phyloP scores from a whole-genome alignment of 2,329 filamentous ascomycete genomes.

The Ophiostoma perfectum region DNA sequence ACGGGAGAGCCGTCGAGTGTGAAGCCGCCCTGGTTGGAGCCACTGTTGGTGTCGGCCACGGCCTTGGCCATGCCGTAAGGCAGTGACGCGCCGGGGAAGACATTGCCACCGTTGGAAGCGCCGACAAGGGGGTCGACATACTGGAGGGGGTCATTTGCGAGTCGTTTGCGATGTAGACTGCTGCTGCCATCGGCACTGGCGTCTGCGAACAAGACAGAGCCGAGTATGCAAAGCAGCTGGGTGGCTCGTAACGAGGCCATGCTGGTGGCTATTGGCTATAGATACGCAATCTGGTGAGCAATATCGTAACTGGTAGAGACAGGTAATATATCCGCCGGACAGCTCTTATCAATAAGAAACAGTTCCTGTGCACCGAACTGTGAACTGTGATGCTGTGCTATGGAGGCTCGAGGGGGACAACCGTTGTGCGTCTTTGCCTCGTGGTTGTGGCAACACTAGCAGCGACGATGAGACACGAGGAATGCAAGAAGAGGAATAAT shows the following conservation, averaged over 20 bases:
- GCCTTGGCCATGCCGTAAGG: slow-evolving; percentile 52
- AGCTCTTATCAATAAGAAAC: no score
- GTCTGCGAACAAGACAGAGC: slow-evolving; percentile 6
- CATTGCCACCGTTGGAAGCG: slow-evolving; percentile 32
- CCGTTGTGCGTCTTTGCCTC: neutral
- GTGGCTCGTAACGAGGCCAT: neutral
- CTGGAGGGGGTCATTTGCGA: slow-evolving; percentile 23
- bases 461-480: neutral
- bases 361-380: no score
- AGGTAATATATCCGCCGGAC: no score
- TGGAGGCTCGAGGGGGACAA: neutral
- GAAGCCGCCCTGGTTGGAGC: slow-evolving; percentile 54
- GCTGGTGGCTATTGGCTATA: neutral
- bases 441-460: neutral
- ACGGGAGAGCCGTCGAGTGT: slow-evolving; percentile 46
- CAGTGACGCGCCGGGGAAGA: slow-evolving; percentile 40
- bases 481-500: neutral
- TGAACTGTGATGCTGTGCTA: neutral
- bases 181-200: neutral
- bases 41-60: slow-evolving; percentile 49
- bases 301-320: no score
- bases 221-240: neutral
- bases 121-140: slow-evolving; percentile 40
- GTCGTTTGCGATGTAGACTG: no score
- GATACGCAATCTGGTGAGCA: no score